Evolutionary conservation across 257 asterid species (phyloP).

Genomic region (Leonotis leonurus): DNA sequence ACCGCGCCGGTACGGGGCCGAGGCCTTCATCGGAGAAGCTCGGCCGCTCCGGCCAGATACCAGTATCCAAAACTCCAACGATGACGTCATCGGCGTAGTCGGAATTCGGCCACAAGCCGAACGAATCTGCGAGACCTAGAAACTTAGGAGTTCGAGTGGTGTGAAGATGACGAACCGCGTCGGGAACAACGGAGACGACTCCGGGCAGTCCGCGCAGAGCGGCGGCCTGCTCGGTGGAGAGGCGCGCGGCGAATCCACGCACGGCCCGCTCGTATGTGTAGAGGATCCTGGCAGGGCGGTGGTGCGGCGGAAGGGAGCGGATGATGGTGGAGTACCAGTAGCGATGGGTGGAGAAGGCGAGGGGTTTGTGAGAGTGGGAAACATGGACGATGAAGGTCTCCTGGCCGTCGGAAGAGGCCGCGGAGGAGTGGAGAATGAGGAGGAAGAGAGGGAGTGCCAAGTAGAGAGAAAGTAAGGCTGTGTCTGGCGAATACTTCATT

Average conservation of each 20-base stretch:
- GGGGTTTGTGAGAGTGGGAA: constrained; percentile 54
- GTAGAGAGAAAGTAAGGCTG: constrained; percentile 20
- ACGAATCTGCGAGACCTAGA: constrained; percentile 55
- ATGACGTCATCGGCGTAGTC: constrained; percentile 82
- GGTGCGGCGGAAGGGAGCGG: constrained; percentile 47
- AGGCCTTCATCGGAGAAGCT: constrained; percentile 80
- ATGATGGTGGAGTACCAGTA: constrained; percentile 71
- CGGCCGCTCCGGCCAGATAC: constrained; percentile 88
- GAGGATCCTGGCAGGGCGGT: constrained; percentile 48
- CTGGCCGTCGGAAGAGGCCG: constrained; percentile 32
- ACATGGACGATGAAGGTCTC: constrained; percentile 80
- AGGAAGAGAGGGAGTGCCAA: constrained; percentile 20
- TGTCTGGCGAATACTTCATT: constrained; percentile 24
- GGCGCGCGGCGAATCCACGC: constrained; percentile 72
- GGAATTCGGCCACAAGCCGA: constrained; percentile 80
- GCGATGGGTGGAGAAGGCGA: constrained; percentile 53
- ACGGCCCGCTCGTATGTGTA: constrained; percentile 60
- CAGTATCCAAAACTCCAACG: constrained; percentile 80
- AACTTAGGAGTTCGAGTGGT: constrained; percentile 82
- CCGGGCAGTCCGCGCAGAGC: constrained; percentile 47
- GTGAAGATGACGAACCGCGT: constrained; percentile 51
- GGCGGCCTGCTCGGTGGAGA: constrained; percentile 49
- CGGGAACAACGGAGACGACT: constrained; percentile 61
- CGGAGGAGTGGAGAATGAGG: constrained; percentile 9
- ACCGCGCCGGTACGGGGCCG: constrained; percentile 49